phyloP scores from a whole-genome alignment of 2,329 filamentous ascomycete species.

The Plenodomus biglobosus region DNA sequence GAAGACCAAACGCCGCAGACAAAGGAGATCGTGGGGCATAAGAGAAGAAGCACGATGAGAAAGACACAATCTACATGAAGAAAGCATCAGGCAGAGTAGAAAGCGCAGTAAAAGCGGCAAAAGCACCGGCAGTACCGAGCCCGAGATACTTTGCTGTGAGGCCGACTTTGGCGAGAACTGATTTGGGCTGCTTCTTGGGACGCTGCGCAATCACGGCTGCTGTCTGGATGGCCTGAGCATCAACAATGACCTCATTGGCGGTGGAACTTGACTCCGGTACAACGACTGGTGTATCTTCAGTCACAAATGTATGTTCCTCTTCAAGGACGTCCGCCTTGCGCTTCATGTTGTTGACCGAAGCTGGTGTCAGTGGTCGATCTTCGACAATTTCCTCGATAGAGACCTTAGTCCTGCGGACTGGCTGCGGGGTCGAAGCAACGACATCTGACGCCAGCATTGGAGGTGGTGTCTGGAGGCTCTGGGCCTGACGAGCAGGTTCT shows the following conservation, averaged over 20 bases:
- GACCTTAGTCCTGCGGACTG: constrained; percentile 28
- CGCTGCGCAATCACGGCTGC: not conserved
- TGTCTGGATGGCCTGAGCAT: not conserved
- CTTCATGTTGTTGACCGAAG: constrained; percentile 31
- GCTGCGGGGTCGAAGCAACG: constrained; percentile 11
- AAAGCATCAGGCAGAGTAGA: not conserved
- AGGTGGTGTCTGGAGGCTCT: constrained; percentile 24
- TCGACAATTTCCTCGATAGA: constrained; percentile 40
- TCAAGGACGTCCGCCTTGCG: constrained; percentile 37
- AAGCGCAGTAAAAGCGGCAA: not conserved
- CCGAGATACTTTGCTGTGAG: not conserved
- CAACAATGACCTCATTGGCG: not conserved
- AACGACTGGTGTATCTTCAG: not conserved
- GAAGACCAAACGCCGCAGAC: not conserved
- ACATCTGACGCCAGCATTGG: constrained; percentile 12
- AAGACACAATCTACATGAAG: not conserved
- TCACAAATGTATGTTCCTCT: constrained; percentile 6
- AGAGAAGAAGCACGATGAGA: not conserved
- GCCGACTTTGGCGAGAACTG: not conserved
- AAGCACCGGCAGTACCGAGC: not conserved
- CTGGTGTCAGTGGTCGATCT: constrained; percentile 34
- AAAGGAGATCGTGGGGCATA: not conserved
- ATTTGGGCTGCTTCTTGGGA: not conserved
- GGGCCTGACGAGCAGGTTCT: constrained; percentile 1
- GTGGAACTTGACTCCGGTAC: not conserved